Evolutionary conservation across 2,329 filamentous ascomycete genomes (phyloP).

Genomic region (Hortaea sp.): DNA sequence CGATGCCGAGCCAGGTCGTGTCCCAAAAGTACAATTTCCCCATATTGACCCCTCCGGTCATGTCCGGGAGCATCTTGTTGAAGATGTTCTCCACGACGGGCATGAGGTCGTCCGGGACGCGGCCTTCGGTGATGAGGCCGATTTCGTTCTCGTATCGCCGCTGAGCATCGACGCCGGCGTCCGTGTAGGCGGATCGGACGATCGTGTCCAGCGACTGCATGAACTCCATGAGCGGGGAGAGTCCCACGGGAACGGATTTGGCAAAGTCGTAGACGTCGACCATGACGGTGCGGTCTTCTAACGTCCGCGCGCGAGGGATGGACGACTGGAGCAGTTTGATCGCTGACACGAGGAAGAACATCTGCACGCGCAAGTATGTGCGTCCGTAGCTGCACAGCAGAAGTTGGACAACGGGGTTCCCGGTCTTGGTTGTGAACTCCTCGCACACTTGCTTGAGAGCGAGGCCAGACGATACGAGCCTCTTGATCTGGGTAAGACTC

Average conservation of each 20-base stretch:
- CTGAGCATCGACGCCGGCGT: conserved; percentile 32
- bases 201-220: conserved; percentile 53
- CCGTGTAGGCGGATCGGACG: conserved; percentile 49
- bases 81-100: conserved; percentile 40
- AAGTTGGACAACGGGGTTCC: conserved; percentile 34
- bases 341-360: conserved; percentile 43
- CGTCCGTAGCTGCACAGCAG: conserved; percentile 66
- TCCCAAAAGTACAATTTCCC: conserved; percentile 64
- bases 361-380: conserved; percentile 45
- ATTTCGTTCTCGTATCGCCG: conserved; percentile 42
- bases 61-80: conserved; percentile 41
- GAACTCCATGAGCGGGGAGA: conserved; percentile 37
- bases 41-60: conserved; percentile 53
- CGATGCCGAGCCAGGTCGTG: conserved; percentile 57
- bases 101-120: conserved; percentile 41
- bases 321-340: conserved; percentile 11
- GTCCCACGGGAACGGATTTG: conserved; percentile 38
- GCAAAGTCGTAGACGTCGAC: conserved; percentile 41
- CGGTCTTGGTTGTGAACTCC: conserved; percentile 8
- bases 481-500: conserved; percentile 38
- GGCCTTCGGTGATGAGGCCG: conserved; percentile 42
- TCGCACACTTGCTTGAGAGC: conserved; percentile 12
- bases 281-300: conserved; percentile 43
- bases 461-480: conserved; percentile 1
- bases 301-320: conserved; percentile 33